Percentiles rank a stretch among this genome's conserved stretches.
Conservation (phyloP, 345 rosid species). For the Noccaea bulbosa region DNA sequence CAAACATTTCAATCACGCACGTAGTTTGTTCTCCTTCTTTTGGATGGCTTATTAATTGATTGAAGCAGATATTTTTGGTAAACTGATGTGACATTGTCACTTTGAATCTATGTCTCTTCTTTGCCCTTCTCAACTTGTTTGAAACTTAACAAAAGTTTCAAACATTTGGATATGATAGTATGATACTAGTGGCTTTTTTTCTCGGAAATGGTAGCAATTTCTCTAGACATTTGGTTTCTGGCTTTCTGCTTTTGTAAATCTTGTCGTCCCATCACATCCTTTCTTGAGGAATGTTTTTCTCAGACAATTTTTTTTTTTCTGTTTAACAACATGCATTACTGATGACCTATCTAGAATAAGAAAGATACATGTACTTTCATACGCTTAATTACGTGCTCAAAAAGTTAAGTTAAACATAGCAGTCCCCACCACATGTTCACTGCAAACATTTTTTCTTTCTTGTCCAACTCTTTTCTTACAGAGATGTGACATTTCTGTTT, state of each 20-base stretch:
- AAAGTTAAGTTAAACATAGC: conserved; percentile 43
- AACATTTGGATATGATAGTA: conserved; percentile 19
- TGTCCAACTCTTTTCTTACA: neutral
- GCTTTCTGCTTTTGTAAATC: conserved; percentile 25
- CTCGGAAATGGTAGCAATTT: conserved; percentile 9
- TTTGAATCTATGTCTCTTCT: conserved; percentile 25
- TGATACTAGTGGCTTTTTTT: conserved; percentile 24
- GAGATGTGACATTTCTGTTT: neutral
- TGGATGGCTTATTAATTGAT: conserved; percentile 8
- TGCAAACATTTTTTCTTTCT: neutral
- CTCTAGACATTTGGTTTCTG: conserved; percentile 23
- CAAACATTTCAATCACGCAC: conserved; percentile 32
- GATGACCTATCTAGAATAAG: conserved; percentile 45
- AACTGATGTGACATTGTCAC: conserved; percentile 40
- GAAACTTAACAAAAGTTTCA: conserved; percentile 24
- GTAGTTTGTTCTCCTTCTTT: conserved; percentile 8
- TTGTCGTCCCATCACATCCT: conserved; percentile 17
- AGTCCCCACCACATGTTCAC: conserved; percentile 32
- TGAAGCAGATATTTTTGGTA: conserved; percentile 21
- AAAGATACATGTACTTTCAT: conserved; percentile 50
- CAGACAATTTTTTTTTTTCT: neutral
- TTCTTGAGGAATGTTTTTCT: conserved; percentile 24
- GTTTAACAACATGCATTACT: conserved; percentile 45
- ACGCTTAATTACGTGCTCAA: conserved; percentile 47
- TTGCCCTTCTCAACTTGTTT: conserved; percentile 24